Base-by-base conservation (phyloP, 140 eudicot genomes). In the Oenanthe javanica region DNA sequence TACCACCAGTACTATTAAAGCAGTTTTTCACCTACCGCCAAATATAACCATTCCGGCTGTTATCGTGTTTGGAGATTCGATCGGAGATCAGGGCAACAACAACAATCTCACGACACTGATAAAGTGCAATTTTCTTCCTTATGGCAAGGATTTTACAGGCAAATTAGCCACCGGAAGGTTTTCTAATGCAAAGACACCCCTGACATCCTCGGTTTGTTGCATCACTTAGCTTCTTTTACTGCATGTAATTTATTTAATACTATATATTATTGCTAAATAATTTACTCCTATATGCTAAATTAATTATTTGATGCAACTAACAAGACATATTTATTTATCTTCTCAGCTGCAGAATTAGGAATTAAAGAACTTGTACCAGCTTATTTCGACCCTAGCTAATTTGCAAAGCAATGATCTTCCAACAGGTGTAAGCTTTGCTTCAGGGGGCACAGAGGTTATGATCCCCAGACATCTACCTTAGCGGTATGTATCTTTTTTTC, bases 381-480 rank as follows among this genome's bases (percentile, higher is more conserved):
- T 48, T 93, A 91, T 76, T 43, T 88, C 9, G 93, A 91, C 57
- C 86, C 97, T 9, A n/a, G n/a, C n/a, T n/a, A 78, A 84, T 18
- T 25, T 87, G 47, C 50, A 75, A 10, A 63, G 80, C 52, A 47
- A 84, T 27, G 93, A 93, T 75, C 92, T 91, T 25, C 66, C 36
- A 9, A 91, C 90, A 0, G 97, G 98, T 31, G 96, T 91, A 42
- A 87, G 91, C 84, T 91, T 93, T 83, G 98, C 97, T 63, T 93
- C 96, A 23, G 98, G 92, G 19, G 96, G 87, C 5, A 40, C 86
- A n/a, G 98, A n/a, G 98, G 98, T 19, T 93, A 67, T 78, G 98
- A 93, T 81, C 96, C 97, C n/a, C 82, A 73, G 48, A 93, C 97
- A 7, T 46, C 96, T 16, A 42, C 52, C 47, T 6, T 90, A 40